phyloP scores from a whole-genome alignment of 2,329 filamentous ascomycete species.

The Dactylellina parvicollis region DNA sequence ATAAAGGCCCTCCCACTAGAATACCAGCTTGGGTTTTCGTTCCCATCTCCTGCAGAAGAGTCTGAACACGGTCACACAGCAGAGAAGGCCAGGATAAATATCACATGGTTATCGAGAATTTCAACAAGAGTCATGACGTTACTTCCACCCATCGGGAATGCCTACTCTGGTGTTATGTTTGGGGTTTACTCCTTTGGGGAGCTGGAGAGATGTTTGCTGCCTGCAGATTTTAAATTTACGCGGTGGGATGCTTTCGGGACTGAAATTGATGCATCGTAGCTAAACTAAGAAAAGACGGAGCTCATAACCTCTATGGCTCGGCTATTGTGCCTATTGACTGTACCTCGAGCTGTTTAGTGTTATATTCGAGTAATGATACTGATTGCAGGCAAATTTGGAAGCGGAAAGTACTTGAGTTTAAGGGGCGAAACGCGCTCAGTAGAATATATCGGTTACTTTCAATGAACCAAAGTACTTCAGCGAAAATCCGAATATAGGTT shows the following conservation, averaged over 20 bases:
- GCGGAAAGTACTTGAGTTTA: too few species aligned
- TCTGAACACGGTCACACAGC: not conserved
- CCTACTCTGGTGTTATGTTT: constrained; percentile 65
- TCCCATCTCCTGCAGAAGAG: not conserved
- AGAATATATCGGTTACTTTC: too few species aligned
- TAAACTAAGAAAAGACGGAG: not conserved
- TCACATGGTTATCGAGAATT: constrained; percentile 45
- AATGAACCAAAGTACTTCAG: too few species aligned
- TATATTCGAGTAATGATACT: not conserved
- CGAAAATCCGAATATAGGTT: too few species aligned
- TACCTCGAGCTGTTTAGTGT: too few species aligned
- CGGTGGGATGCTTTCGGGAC: constrained; percentile 48
- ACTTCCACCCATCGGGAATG: constrained; percentile 61
- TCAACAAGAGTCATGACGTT: constrained; percentile 60
- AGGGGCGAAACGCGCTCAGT: too few species aligned
- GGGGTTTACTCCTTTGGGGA: constrained; percentile 64
- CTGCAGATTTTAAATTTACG: constrained; percentile 63
- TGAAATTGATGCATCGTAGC: not conserved
- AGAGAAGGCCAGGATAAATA: constrained; percentile 54
- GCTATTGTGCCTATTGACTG: not conserved
- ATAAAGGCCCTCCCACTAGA: constrained; percentile 44
- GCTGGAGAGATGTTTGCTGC: constrained; percentile 61
- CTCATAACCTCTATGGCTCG: not conserved
- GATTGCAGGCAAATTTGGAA: too few species aligned
- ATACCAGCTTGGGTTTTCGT: constrained; percentile 40